Conservation (phyloP, 768 basidiomycete species). For the Termitomyces sp. region DNA sequence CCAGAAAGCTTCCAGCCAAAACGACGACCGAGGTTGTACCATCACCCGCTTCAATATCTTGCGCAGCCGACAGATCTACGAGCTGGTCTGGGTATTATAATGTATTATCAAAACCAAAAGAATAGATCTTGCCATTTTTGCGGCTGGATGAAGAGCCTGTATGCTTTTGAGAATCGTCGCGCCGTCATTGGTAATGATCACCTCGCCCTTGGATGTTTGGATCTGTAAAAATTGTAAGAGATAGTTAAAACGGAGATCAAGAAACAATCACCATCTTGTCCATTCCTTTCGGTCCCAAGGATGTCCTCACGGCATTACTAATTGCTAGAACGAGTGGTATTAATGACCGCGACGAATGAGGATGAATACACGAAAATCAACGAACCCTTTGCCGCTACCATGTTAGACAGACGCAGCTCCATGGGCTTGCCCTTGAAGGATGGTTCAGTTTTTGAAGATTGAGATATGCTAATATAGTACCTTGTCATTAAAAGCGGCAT, state of each 20-base stretch:
- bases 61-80: slow-evolving; percentile 95
- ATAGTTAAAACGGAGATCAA: slow-evolving; percentile 5
- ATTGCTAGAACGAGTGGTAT: slow-evolving; percentile 55
- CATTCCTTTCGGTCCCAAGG: slow-evolving; percentile 96
- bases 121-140: slow-evolving; percentile 76
- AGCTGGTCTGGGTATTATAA: slow-evolving; percentile 50
- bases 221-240: slow-evolving; percentile 49
- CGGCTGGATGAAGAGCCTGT: slow-evolving; percentile 95
- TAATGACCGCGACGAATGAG: background rate
- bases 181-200: slow-evolving; percentile 97
- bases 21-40: slow-evolving; percentile 98
- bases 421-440: slow-evolving; percentile 85
- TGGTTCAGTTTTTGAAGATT: slow-evolving; percentile 17
- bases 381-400: slow-evolving; percentile 96
- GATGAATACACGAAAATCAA: background rate
- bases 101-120: background rate
- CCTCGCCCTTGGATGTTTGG: slow-evolving; percentile 93
- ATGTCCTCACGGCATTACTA: slow-evolving; percentile 95
- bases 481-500: slow-evolving; percentile 86
- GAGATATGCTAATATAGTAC: slow-evolving; percentile 26
- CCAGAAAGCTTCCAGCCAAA: slow-evolving; percentile 86
- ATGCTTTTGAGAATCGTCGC: slow-evolving; percentile 96
- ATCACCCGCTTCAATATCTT: slow-evolving; percentile 98
- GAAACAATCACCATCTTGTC: slow-evolving; percentile 85
- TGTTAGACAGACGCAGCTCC: slow-evolving; percentile 94